Base-by-base conservation (phyloP, 257 asterid genomes). In the Solanum paucissectum region DNA sequence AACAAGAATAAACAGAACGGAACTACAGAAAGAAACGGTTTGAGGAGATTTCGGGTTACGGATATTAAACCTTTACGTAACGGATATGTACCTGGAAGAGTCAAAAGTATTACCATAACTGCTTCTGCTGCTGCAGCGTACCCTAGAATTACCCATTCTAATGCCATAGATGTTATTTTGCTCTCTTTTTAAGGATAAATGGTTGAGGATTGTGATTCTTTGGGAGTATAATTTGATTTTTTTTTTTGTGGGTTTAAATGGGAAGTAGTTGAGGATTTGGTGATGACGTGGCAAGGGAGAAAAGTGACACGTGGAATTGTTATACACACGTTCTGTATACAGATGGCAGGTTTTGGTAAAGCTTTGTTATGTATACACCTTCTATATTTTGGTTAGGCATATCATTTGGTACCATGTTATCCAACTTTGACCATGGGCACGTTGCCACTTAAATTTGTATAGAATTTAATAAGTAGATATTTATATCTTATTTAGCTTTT, bases 141-240 rank as follows among this genome's bases (percentile, higher is more conserved):
- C 85, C 95, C 87, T 23, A 94, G 36, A 23, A 91, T 90, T 49
- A 94, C 94, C 97, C 97, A 94, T 89, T 94, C 94, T 81, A 94
- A 71, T 25, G 95, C 95, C 97, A 94, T 93, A 9, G 0, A 0
- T 16, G 5, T 29, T 13, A 0, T 44, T 87, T 83, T 40, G 6
- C 9, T 6, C 4, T 16, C 16, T 36, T 25, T 66, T 66, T 18
- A 29, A 29, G 29, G 29, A 3, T 12, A 1, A 1, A 7, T n/a
- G 23, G 7, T 76, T 16, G 12, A 76, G n/a, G 49, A 1, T 8
- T 3, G n/a, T 46, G 29, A 81, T 16, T 10, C 21, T 60, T 10
- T 46, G 29, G 1, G 33, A 83, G 38, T 55, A 16, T 11, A 7
- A 69, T 13, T 69, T 46, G 49, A 8, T 7, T 33, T 5, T 38